Evolutionary conservation across 495 filamentous ascomycete genomes (phyloP).

Genomic region (Aspergillus kassunensis): DNA sequence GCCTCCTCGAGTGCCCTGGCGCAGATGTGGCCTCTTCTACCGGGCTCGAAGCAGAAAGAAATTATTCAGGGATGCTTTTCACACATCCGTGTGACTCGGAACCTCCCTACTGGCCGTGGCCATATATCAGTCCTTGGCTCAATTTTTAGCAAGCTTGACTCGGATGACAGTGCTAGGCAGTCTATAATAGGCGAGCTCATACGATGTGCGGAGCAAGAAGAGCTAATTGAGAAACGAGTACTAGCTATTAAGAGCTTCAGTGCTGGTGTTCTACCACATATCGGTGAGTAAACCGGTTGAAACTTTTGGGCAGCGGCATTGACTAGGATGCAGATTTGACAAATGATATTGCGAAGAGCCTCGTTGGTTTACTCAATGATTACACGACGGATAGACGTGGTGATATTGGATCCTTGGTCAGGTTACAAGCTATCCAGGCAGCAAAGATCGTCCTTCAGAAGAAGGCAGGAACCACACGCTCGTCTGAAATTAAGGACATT

Average conservation of each 20-base stretch:
- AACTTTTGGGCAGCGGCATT: constrained; percentile 2
- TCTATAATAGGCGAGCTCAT: constrained; percentile 33
- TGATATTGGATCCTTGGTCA: constrained; percentile 80
- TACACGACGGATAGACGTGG: constrained; percentile 84
- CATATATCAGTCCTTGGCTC: constrained; percentile 43
- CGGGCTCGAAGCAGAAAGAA: constrained; percentile 25
- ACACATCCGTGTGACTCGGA: constrained; percentile 35
- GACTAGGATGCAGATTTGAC: constrained; percentile 22
- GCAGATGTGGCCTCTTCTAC: constrained; percentile 39
- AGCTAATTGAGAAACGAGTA: constrained; percentile 55
- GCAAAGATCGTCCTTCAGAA: constrained; percentile 36
- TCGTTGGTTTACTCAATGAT: constrained; percentile 64
- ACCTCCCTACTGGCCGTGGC: constrained; percentile 38
- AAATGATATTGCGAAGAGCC: constrained; percentile 25
- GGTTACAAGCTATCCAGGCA: constrained; percentile 71
- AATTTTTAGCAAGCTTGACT: constrained; percentile 32
- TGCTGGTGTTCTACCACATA: constrained; percentile 42
- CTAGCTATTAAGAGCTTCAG: constrained; percentile 58
- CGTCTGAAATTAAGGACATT: constrained; percentile 26
- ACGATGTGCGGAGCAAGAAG: constrained; percentile 37
- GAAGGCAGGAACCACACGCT: constrained; percentile 5
- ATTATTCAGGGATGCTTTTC: constrained; percentile 37
- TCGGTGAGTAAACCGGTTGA: constrained; percentile 23
- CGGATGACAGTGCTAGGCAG: constrained; percentile 18
- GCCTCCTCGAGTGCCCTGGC: constrained; percentile 44